Base-by-base conservation (phyloP, 2,329 filamentous ascomycete species). In the Aureobasidium sp. region DNA sequence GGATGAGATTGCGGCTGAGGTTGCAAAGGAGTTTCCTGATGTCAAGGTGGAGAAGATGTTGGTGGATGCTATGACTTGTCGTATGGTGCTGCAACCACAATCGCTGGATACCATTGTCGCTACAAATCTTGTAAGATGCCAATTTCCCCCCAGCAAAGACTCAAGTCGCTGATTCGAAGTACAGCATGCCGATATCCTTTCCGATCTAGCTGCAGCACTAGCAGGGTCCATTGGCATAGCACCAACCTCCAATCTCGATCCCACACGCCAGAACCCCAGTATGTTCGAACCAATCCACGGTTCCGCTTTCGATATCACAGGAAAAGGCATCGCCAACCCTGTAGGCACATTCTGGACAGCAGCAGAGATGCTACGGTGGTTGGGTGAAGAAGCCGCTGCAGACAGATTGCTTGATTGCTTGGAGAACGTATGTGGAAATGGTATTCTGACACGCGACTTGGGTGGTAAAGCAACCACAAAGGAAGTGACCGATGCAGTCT, bases 221-320 rank as follows among this genome's bases (percentile, higher is more conserved):
- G 86, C 86, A 3, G 87, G 87, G 0, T 86, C 82, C 2, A 89
- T 90, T 63, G 86, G 87, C 9, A 89, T 90, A 62, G 87, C 87
- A 3, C 86, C 87, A 3, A 88, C 86, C 0, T 85, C 81, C 45
- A 90, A 89, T 66, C 75, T 89, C 1, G 86, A 89, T 65, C 86
- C 86, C 1, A 84, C 81, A 1, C 75, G 82, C 16, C 68, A 79
- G 65, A 81, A 84, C 63, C 85, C 85, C 0, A 81, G 77, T 59
- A 84, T 85, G 80, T 85, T 85, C 64, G 83, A 85, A 73, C 82
- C 82, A 0, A 84, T 85, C 59, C 82, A 84, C 66, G 82, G 82
- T 2, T 81, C 78, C 5, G 82, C 82, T 0, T 83, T 83, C 63
- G 82, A 85, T 64, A 84, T 84, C 55, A 79, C 79, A 0, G 81